phyloP scores from a whole-genome alignment of 192 early-diverging fungal genomes.

The Phlyctochytrium arcticum region DNA sequence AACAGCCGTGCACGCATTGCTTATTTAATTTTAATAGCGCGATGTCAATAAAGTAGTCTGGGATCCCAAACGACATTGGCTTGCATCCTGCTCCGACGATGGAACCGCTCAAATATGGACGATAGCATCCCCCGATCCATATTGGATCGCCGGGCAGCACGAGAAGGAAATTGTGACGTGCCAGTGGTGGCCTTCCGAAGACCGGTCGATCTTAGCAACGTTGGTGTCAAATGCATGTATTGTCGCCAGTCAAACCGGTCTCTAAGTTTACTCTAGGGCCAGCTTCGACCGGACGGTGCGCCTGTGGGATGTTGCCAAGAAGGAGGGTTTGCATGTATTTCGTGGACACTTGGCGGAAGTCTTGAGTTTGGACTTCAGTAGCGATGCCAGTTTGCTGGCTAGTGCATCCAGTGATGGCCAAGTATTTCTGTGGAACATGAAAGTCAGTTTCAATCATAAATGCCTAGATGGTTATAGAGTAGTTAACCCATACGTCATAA shows the following conservation, averaged over 20 bases:
- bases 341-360: constrained; percentile 68
- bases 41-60: constrained; percentile 76
- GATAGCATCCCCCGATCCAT: constrained; percentile 48
- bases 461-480: too few relatives aligned
- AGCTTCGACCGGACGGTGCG: constrained; percentile 80
- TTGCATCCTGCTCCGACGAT: constrained; percentile 81
- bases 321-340: constrained; percentile 63
- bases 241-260: not conserved
- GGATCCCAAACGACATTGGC: constrained; percentile 60
- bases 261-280: constrained; percentile 30
- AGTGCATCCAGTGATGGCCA: constrained; percentile 73
- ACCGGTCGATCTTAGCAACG: constrained; percentile 33
- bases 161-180: constrained; percentile 72
- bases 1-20: too few relatives aligned
- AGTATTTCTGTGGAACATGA: constrained; percentile 69
- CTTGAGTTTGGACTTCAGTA: constrained; percentile 70
- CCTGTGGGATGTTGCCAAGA: constrained; percentile 78
- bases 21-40: constrained; percentile 33
- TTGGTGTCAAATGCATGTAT: not conserved
- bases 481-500: too few relatives aligned
- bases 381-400: constrained; percentile 69
- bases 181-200: constrained; percentile 71
- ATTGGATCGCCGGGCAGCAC: constrained; percentile 61
- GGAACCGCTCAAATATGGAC: constrained; percentile 72
- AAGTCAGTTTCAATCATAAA: not conserved